A percentile compares a stretch with the other conserved stretches of the same genome.
These are phyloP conservation scores for Colletotrichum nymphaeae DNA, from an alignment of 2,329 filamentous ascomycete species.

Conservation along the genomic window DNA sequence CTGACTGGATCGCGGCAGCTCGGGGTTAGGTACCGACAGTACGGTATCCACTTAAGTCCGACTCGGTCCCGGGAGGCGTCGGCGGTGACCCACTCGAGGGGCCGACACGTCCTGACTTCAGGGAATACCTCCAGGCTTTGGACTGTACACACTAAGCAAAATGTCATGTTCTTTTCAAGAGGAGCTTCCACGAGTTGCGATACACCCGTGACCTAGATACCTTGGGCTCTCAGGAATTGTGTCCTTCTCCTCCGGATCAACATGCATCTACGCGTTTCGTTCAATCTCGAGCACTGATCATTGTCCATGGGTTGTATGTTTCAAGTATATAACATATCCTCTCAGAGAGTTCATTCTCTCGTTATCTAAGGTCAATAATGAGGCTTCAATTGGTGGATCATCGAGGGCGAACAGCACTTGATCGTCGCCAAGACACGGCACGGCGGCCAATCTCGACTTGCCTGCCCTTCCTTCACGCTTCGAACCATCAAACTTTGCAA, in stretches of 20 bases:
- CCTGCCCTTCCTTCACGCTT: not conserved
- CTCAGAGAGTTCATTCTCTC: not conserved
- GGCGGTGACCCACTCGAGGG: not conserved
- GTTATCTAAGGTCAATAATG: too few species aligned
- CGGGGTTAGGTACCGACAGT: not conserved
- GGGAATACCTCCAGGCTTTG: rapidly evolving
- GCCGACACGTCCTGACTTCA: not conserved
- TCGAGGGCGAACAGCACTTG: not conserved
- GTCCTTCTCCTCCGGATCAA: not conserved
- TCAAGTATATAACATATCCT: not conserved
- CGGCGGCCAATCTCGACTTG: not conserved
- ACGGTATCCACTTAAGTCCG: not conserved
- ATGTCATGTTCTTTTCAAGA: not conserved
- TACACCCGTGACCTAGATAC: not conserved
- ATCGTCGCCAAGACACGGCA: slow-evolving; percentile 19
- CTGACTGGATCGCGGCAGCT: slow-evolving; percentile 17
- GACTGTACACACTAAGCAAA: too few species aligned
- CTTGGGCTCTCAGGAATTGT: not conserved
- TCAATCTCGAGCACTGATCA: not conserved
- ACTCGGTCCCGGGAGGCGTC: slow-evolving; percentile 2
- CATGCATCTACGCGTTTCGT: not conserved
- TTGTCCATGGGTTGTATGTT: not conserved
- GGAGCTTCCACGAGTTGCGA: not conserved
- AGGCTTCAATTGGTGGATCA: slow-evolving; percentile 8
- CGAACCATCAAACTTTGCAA: not conserved